A percentile compares a stretch with the other conserved stretches of the same genome.
phyloP scores from a whole-genome alignment of 768 basidiomycete species.

The Termitomyces titanicus region DNA sequence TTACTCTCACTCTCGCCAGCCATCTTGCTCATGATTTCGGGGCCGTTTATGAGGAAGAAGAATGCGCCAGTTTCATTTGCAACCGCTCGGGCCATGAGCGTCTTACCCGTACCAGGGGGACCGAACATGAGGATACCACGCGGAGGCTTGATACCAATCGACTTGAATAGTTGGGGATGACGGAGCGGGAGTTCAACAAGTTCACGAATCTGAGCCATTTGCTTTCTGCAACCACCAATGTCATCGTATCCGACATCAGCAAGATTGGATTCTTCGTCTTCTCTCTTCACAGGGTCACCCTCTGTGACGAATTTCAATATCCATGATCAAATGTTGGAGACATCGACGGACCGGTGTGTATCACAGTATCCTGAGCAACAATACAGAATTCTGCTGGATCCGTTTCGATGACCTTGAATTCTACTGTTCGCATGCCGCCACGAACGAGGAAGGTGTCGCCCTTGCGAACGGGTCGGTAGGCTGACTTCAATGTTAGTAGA shows the following conservation, averaged over 20 bases:
- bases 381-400: slow-evolving; percentile 99
- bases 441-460: slow-evolving; percentile 99
- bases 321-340: neutral
- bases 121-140: slow-evolving; percentile 99
- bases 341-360: slow-evolving; percentile 68
- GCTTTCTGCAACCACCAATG: slow-evolving; percentile 98
- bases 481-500: slow-evolving; percentile 27
- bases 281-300: slow-evolving; percentile 98
- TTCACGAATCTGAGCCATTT: slow-evolving; percentile 99
- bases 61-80: slow-evolving; percentile 99
- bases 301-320: slow-evolving; percentile 42
- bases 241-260: slow-evolving; percentile 99
- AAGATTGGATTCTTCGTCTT: slow-evolving; percentile 96
- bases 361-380: slow-evolving; percentile 98
- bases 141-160: slow-evolving; percentile 99
- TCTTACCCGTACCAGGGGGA: slow-evolving; percentile 99
- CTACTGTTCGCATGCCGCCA: slow-evolving; percentile 97
- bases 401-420: slow-evolving; percentile 99
- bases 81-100: slow-evolving; percentile 98
- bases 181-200: slow-evolving; percentile 96
- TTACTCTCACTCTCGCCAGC: slow-evolving; percentile 98
- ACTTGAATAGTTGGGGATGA: slow-evolving; percentile 99
- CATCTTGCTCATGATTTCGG: slow-evolving; percentile 99
- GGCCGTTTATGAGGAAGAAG: slow-evolving; percentile 99
- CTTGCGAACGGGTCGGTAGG: slow-evolving; percentile 94